phyloP scores from a whole-genome alignment of 2,329 filamentous ascomycete genomes.

The Biscogniauxia mediterranea region DNA sequence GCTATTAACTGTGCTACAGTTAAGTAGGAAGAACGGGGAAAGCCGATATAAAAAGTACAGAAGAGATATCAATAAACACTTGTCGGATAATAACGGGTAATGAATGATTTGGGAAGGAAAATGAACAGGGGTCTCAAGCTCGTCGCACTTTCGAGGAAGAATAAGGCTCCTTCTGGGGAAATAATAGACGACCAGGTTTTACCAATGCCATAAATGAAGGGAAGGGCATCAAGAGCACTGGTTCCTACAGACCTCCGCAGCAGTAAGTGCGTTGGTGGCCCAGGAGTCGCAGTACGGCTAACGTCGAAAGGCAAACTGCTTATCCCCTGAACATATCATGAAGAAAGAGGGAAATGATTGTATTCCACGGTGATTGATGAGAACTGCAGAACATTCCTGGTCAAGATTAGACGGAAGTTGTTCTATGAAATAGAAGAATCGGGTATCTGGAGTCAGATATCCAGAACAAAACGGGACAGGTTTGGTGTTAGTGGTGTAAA shows the following conservation, averaged over 20 bases:
- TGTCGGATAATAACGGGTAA: slow-evolving; percentile 12
- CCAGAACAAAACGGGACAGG: too few species aligned
- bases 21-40: neutral
- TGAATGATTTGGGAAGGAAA: neutral
- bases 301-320: neutral
- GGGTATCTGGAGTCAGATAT: too few species aligned
- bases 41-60: neutral
- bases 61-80: slow-evolving; percentile 14
- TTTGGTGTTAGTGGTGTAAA: neutral
- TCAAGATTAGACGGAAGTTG: neutral
- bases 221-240: neutral
- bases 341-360: too few species aligned
- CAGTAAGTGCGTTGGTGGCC: neutral
- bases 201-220: neutral
- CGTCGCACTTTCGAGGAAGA: slow-evolving; percentile 22
- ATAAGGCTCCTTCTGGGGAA: slow-evolving; percentile 19
- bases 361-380: neutral
- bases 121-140: slow-evolving; percentile 14
- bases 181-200: slow-evolving; percentile 6
- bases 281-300: neutral
- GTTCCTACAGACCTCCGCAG: neutral
- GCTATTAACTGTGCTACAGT: slow-evolving; percentile 6
- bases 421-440: neutral
- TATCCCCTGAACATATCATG: neutral
- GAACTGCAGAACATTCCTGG: neutral